These are phyloP conservation scores for Talaromyces pinophilus DNA, from an alignment of 2,329 filamentous ascomycete species.

Conservation along the genomic window DNA sequence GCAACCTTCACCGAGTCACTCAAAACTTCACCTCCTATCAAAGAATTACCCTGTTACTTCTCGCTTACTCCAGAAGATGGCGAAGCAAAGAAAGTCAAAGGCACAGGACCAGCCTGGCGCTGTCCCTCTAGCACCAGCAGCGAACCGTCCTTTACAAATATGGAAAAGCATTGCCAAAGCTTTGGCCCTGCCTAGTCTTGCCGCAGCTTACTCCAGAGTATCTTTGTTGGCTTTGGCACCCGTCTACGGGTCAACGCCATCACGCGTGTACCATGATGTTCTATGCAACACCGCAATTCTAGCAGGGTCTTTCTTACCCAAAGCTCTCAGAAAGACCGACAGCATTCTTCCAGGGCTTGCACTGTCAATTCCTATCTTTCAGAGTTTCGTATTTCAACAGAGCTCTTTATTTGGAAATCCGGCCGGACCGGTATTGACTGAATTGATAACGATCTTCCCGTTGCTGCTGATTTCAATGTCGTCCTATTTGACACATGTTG, in stretches of 20 bases:
- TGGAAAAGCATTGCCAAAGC: conserved; percentile 31
- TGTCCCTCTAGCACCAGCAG: neutral
- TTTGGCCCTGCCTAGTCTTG: conserved; percentile 40
- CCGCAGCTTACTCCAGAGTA: conserved; percentile 44
- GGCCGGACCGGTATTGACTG: conserved; percentile 74
- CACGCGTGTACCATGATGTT: conserved; percentile 69
- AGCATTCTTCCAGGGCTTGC: conserved; percentile 70
- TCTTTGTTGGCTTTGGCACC: conserved; percentile 74
- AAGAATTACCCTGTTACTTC: neutral
- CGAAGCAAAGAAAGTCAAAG: conserved; percentile 12
- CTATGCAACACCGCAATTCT: conserved; percentile 68
- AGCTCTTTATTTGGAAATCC: conserved; percentile 67
- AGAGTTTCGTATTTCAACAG: conserved; percentile 68
- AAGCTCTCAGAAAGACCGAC: conserved; percentile 52
- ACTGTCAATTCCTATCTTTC: conserved; percentile 70
- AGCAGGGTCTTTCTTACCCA: conserved; percentile 65
- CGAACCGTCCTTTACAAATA: neutral
- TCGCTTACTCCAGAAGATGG: neutral
- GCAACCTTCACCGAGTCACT: neutral
- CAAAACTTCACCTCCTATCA: neutral
- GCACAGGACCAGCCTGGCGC: neutral
- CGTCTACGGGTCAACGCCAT: conserved; percentile 82
- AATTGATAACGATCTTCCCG: conserved; percentile 71
- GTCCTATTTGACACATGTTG: conserved; percentile 42
- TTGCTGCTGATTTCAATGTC: conserved; percentile 65